phyloP scores from a whole-genome alignment of 2,329 filamentous ascomycete species.

The Ceratocystis variospora region DNA sequence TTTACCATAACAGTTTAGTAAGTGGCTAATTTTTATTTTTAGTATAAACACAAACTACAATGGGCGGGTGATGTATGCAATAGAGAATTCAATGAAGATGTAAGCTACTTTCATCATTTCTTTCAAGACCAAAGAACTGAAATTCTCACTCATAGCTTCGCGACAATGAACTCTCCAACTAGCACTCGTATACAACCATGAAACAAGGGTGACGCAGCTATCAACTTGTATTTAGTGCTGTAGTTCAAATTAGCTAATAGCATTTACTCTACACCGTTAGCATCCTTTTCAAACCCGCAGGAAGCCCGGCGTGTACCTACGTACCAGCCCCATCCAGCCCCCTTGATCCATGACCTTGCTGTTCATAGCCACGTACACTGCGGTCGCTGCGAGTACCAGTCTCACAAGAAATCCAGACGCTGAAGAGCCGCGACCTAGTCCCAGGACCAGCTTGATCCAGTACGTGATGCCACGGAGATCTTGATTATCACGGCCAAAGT shows the following conservation, averaged over 20 bases:
- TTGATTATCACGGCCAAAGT: constrained; percentile 49
- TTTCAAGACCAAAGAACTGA: too few species aligned
- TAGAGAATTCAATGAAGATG: too few species aligned
- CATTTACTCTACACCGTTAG: background rate
- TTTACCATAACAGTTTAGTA: too few species aligned
- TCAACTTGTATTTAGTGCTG: too few species aligned
- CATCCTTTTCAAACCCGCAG: background rate
- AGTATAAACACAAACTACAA: too few species aligned
- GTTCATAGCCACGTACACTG: constrained; percentile 7
- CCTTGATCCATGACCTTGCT: background rate
- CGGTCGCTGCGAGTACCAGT: constrained; percentile 29
- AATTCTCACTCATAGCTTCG: too few species aligned
- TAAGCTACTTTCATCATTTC: too few species aligned
- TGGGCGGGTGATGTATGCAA: too few species aligned
- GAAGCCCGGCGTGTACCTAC: background rate
- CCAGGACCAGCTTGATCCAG: constrained; percentile 38
- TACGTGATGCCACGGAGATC: constrained; percentile 38
- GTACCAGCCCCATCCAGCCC: background rate
- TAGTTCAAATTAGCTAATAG: background rate
- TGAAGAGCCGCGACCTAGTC: constrained; percentile 38
- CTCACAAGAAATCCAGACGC: constrained; percentile 38
- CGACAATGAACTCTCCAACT: too few species aligned
- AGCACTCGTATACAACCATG: too few species aligned
- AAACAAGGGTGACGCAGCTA: too few species aligned
- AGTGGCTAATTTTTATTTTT: too few species aligned